A percentile compares a stretch with the other conserved stretches of the same genome.
Conservation (phyloP, 805 yeast species). For the Monosporozyma aquatica region DNA sequence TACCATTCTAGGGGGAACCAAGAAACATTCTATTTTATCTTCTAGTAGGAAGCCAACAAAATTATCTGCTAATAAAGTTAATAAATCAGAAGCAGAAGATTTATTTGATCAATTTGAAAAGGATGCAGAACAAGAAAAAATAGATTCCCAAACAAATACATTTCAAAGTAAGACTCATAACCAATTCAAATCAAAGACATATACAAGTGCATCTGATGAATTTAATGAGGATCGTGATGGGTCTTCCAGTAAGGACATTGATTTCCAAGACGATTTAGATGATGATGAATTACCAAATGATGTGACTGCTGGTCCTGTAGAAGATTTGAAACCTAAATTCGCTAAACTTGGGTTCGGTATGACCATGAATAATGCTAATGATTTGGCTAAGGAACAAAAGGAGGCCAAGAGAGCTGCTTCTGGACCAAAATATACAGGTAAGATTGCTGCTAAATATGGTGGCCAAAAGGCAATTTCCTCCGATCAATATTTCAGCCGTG, state of each 20-base stretch:
- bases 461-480: slow-evolving; percentile 90
- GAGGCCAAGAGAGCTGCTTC: slow-evolving; percentile 35
- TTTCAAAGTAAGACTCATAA: slow-evolving; percentile 4
- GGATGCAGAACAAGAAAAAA: slow-evolving; percentile 76
- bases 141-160: slow-evolving; percentile 35
- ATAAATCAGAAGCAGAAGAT: slow-evolving; percentile 41
- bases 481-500: slow-evolving; percentile 88
- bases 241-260: slow-evolving; percentile 10
- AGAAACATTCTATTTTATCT: slow-evolving; percentile 40
- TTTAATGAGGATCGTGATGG: slow-evolving; percentile 4
- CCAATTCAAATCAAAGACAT: slow-evolving; percentile 5
- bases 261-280: slow-evolving; percentile 13
- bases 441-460: slow-evolving; percentile 71
- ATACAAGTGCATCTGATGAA: slow-evolving; percentile 9
- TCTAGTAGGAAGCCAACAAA: slow-evolving; percentile 49
- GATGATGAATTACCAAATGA: slow-evolving; percentile 6
- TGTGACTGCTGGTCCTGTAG: slow-evolving; percentile 13
- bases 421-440: slow-evolving; percentile 62
- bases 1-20: slow-evolving; percentile 14
- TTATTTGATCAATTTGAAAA: slow-evolving; percentile 57
- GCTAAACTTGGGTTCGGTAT: slow-evolving; percentile 88
- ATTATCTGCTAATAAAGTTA: slow-evolving; percentile 48
- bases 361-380: slow-evolving; percentile 54
- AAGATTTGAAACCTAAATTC: slow-evolving; percentile 49
- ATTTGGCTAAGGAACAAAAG: slow-evolving; percentile 34